phyloP scores from a whole-genome alignment of 306 rosid species.

The Acacia melanoxylon region DNA sequence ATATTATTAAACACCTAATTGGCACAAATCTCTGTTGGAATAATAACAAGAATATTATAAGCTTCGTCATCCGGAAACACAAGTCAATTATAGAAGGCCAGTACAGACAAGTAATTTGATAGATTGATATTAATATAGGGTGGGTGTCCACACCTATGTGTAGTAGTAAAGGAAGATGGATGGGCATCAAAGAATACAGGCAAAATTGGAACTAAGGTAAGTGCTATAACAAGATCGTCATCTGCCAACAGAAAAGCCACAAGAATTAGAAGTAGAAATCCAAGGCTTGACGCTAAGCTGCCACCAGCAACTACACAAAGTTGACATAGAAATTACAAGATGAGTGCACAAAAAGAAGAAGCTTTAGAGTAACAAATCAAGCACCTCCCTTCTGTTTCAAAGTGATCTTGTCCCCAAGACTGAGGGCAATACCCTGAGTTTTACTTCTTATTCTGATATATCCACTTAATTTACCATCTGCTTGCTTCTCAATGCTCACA shows the following conservation, averaged over 20 bases:
- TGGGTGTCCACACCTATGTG: constrained; percentile 34
- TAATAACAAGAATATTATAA: constrained; percentile 17
- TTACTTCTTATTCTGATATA: constrained; percentile 99
- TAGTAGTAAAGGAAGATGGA: constrained; percentile 35
- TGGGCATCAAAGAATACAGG: constrained; percentile 42
- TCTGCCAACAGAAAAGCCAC: constrained; percentile 34
- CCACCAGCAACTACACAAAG: constrained; percentile 46
- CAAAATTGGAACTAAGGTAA: constrained; percentile 41
- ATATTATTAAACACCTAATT: not conserved
- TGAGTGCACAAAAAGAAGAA: constrained; percentile 16
- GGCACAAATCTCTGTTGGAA: constrained; percentile 1
- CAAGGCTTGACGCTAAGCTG: constrained; percentile 35
- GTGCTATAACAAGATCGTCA: constrained; percentile 25
- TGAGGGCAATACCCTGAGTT: constrained; percentile 97
- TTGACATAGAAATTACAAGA: constrained; percentile 36
- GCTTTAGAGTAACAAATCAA: constrained; percentile 38
- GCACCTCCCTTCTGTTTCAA: constrained; percentile 92
- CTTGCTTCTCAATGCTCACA: constrained; percentile 90
- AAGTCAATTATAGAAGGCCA: not conserved
- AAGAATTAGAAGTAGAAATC: constrained; percentile 27
- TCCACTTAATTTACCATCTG: constrained; percentile 86
- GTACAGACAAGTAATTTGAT: constrained; percentile 38
- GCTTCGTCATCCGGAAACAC: constrained; percentile 10
- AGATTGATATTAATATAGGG: constrained; percentile 35
- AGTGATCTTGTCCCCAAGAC: constrained; percentile 98